phyloP scores from a whole-genome alignment of 176 grass and related monocot genomes.

The Panicum miliaceum region DNA sequence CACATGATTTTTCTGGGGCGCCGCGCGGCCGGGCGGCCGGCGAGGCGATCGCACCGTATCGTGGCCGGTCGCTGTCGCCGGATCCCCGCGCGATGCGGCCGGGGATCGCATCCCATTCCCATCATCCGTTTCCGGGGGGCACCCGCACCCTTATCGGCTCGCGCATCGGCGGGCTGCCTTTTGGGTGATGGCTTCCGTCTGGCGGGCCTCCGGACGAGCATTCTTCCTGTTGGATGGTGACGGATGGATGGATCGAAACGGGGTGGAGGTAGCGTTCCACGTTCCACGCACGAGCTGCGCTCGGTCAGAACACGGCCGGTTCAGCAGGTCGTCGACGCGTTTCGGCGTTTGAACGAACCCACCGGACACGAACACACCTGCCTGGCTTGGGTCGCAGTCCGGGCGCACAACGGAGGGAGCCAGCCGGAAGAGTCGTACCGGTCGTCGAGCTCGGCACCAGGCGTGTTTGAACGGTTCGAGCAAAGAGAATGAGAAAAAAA shows the following conservation, averaged over 20 bases:
- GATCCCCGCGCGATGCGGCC: constrained; percentile 21
- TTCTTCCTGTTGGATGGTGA: neutral
- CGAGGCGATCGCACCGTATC: neutral
- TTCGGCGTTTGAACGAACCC: neutral
- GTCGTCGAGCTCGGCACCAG: neutral
- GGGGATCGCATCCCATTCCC: neutral
- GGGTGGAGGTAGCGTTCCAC: neutral
- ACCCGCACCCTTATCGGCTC: constrained; percentile 40
- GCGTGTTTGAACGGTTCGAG: constrained; percentile 6
- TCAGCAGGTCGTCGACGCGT: constrained; percentile 23
- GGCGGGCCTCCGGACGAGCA: too few relatives aligned
- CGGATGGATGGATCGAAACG: neutral
- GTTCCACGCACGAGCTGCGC: constrained; percentile 35
- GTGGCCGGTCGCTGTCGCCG: constrained; percentile 34
- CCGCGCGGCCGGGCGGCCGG: neutral
- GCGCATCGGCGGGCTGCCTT: neutral
- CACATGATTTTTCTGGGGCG: constrained; percentile 40
- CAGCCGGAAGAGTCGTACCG: constrained; percentile 18
- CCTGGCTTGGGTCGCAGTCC: neutral
- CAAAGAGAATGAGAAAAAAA: too few relatives aligned
- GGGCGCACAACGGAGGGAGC: neutral
- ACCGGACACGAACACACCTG: neutral
- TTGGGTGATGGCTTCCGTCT: constrained; percentile 28
- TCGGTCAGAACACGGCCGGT: neutral
- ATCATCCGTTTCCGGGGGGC: neutral